Base-by-base conservation (phyloP, 306 rosid species). In the Luffa acutangula region DNA sequence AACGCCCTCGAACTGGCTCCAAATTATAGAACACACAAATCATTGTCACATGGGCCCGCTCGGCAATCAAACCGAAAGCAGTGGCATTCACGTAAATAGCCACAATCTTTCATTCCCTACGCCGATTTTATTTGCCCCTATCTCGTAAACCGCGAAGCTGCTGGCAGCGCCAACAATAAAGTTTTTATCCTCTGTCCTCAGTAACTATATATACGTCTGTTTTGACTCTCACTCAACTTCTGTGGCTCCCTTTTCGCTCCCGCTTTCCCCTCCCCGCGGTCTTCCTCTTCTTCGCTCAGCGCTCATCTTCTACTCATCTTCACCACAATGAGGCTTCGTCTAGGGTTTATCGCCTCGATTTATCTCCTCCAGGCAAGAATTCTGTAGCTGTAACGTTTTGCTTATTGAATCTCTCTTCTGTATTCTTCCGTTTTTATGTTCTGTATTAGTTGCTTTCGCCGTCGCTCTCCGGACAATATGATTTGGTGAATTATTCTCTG, bases 311-410 rank as follows among this genome's bases (percentile, higher is more conserved):
- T 78, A 17, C 20, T 46, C 45, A 71, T 1, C 34, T 39, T 0
- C 66, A 2, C 72, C 77, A 39, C 43, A 45, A 91, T 93, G 97
- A 87, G 78, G 62, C 78, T 83, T 85, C 90, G 79, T 36, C 78
- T 83, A 70, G 85, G 87, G 80, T 73, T 84, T 78, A n/a, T 88
- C 80, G 15, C 31, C 14, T 69, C 62, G 2, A 2, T 87, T 7
- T 85, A n/a, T 80, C 83, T 89, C 15, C 80, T 89, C 36, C 97
- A 88, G 97, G 97, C 92, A 87, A 83, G 78, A 56, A 6, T 74
- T 86, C 80, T 54, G 13, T 36, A 5, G 5, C 43, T 33, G 3
- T 33, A 33, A 51, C 63, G 39, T 12, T 18, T 43, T 51, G 21
- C 5, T 42, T 34, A 8, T 20, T 72, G 2, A 72, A 15, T 43